Percentiles rank a stretch among this genome's conserved stretches.
Conservation (phyloP, 371 early-diverging fungal species). For the Mortierella sp. region DNA sequence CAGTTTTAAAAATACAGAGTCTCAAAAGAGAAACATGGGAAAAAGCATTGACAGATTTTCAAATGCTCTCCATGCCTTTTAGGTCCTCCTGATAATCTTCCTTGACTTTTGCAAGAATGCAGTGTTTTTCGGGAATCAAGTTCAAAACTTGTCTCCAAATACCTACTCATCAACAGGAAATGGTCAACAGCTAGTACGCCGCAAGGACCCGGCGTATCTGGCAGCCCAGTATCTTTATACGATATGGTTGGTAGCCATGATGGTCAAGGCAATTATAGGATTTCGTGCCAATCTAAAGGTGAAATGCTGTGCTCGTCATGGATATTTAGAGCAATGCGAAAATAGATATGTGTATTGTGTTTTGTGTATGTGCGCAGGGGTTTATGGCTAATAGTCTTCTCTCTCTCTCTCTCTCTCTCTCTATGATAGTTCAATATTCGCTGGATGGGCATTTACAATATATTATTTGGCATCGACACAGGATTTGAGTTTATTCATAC, state of each 20-base stretch:
- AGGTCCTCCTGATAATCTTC: conserved; percentile 43
- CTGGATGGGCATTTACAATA: conserved; percentile 48
- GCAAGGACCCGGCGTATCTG: conserved; percentile 37
- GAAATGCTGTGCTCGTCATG: not conserved
- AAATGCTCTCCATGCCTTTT: not conserved
- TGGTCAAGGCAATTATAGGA: conserved; percentile 39
- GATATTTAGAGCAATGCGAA: not conserved
- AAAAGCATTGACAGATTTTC: not conserved
- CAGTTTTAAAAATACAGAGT: not conserved
- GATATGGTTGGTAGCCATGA: conserved; percentile 39
- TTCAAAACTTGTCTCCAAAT: conserved; percentile 17
- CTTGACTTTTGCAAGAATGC: conserved; percentile 52
- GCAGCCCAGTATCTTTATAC: conserved; percentile 45
- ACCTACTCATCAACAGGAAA: not conserved
- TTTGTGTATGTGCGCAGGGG: no score
- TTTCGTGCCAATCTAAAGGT: conserved; percentile 50
- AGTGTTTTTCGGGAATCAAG: conserved; percentile 24
- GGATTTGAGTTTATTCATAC: conserved; percentile 42
- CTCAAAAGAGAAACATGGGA: not conserved
- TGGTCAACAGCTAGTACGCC: not conserved
- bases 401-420: not conserved
- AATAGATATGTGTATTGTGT: no score
- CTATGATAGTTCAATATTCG: conserved; percentile 32
- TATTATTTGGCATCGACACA: conserved; percentile 42
- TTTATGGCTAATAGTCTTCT: not conserved